Percentiles rank a stretch among this genome's conserved stretches.
phyloP scores from a whole-genome alignment of 768 basidiomycete genomes.

The Mrakia frigida region DNA sequence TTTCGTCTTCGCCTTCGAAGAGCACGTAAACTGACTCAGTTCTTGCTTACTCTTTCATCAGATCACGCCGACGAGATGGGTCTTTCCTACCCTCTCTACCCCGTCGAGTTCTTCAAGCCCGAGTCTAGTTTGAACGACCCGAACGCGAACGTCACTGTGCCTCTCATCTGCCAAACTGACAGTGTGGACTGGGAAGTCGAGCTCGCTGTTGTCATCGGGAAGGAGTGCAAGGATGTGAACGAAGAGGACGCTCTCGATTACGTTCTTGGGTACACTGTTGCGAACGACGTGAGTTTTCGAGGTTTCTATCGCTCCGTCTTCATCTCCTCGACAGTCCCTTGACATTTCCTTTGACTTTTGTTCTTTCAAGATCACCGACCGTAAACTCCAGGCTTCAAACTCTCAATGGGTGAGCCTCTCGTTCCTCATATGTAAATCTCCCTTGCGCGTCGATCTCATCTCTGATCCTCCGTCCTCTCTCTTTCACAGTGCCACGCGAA shows the following conservation, averaged over 20 bases:
- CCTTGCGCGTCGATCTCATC: no score
- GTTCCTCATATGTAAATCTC: no score
- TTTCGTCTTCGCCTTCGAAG: not conserved
- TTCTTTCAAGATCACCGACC: slow-evolving; percentile 1
- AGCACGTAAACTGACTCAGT: not conserved
- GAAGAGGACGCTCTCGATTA: slow-evolving; percentile 78
- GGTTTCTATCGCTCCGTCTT: no score
- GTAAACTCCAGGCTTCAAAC: not conserved
- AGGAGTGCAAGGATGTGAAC: slow-evolving; percentile 68
- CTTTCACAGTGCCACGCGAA: slow-evolving; percentile 30
- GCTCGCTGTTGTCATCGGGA: slow-evolving; percentile 65
- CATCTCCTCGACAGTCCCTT: not conserved
- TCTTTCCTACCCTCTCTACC: slow-evolving; percentile 36
- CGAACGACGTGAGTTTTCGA: slow-evolving; percentile 21
- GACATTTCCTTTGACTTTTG: not conserved
- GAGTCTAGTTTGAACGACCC: slow-evolving; percentile 41
- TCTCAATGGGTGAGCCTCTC: slow-evolving; percentile 28
- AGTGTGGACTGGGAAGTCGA: slow-evolving; percentile 34
- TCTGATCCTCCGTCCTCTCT: no score
- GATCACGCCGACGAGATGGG: slow-evolving; percentile 40
- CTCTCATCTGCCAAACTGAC: slow-evolving; percentile 43
- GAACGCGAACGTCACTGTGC: slow-evolving; percentile 37
- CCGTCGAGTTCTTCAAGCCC: slow-evolving; percentile 43
- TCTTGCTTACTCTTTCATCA: not conserved
- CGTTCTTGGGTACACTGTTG: slow-evolving; percentile 57